These are phyloP conservation scores for Hericium alpestre DNA, from an alignment of 768 basidiomycete species.

Conservation along the genomic window DNA sequence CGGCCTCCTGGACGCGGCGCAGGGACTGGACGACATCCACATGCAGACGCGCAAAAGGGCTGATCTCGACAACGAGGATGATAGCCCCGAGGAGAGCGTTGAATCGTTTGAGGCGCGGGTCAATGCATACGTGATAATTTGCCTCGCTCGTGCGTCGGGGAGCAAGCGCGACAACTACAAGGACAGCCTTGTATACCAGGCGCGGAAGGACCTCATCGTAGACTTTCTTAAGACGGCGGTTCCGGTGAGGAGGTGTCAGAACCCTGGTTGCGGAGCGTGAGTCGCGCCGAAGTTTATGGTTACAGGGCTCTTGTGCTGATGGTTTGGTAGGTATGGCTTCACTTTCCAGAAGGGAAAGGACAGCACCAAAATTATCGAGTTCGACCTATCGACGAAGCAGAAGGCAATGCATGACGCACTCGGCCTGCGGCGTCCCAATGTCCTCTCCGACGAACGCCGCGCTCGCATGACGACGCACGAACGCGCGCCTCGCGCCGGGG, in stretches of 20 bases:
- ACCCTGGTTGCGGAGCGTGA: slow-evolving; percentile 69
- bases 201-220: slow-evolving; percentile 69
- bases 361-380: slow-evolving; percentile 88
- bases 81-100: slow-evolving; percentile 30
- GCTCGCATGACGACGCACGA: neutral
- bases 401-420: slow-evolving; percentile 46
- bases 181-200: slow-evolving; percentile 77
- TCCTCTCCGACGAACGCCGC: slow-evolving; percentile 43
- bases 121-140: slow-evolving; percentile 54
- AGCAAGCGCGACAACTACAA: slow-evolving; percentile 80
- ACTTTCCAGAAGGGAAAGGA: slow-evolving; percentile 86
- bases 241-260: slow-evolving; percentile 59
- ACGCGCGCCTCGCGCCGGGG: neutral
- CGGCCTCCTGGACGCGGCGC: slow-evolving; percentile 76
- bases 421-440: slow-evolving; percentile 61
- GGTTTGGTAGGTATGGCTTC: slow-evolving; percentile 49
- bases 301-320: neutral
- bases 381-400: slow-evolving; percentile 74
- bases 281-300: slow-evolving; percentile 21
- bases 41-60: slow-evolving; percentile 26
- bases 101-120: slow-evolving; percentile 54
- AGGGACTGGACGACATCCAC: slow-evolving; percentile 61
- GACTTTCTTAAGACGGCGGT: slow-evolving; percentile 69
- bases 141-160: slow-evolving; percentile 29
- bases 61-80: slow-evolving; percentile 18